Conservation (phyloP, 257 asterid species). For the Nicotiana noctiflora region DNA sequence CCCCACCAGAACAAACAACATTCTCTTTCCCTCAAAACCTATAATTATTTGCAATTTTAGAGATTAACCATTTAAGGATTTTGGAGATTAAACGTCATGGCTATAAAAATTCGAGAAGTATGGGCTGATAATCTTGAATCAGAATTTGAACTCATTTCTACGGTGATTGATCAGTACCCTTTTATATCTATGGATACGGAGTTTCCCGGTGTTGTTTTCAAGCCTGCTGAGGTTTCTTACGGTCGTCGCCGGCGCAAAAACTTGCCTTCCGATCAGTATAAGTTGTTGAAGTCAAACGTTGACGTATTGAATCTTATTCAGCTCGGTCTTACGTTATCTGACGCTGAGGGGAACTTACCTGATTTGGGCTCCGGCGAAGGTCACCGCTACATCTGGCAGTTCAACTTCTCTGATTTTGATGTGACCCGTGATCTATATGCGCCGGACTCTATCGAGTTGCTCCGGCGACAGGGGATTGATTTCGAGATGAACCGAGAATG, state of each 20-base stretch:
- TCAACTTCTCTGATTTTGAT: slow-evolving; percentile 47
- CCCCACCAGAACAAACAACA: neutral
- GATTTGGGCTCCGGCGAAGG: slow-evolving; percentile 25
- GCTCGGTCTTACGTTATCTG: slow-evolving; percentile 51
- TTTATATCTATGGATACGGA: slow-evolving; percentile 69
- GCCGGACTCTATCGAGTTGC: slow-evolving; percentile 40
- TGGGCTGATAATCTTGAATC: slow-evolving; percentile 51
- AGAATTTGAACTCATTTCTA: slow-evolving; percentile 41
- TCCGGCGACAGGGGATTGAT: slow-evolving; percentile 39
- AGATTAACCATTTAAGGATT: neutral
- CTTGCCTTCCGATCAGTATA: slow-evolving; percentile 35
- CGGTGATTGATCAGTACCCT: slow-evolving; percentile 39
- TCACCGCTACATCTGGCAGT: slow-evolving; percentile 50
- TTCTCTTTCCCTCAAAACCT: neutral
- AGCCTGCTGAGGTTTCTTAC: slow-evolving; percentile 16
- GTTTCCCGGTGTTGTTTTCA: slow-evolving; percentile 72
- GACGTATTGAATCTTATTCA: slow-evolving; percentile 45
- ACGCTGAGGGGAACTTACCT: slow-evolving; percentile 47
- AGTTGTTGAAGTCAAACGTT: slow-evolving; percentile 40
- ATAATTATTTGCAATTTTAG: neutral
- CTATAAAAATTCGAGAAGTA: slow-evolving; percentile 47
- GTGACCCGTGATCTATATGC: slow-evolving; percentile 33
- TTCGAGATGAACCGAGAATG: slow-evolving; percentile 19
- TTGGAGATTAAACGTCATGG: neutral
- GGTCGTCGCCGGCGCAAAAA: neutral